Percentiles rank a stretch among this genome's conserved stretches.
Conservation (phyloP, 352 stramenopile genomes). For the Globisporangium spinosum region DNA sequence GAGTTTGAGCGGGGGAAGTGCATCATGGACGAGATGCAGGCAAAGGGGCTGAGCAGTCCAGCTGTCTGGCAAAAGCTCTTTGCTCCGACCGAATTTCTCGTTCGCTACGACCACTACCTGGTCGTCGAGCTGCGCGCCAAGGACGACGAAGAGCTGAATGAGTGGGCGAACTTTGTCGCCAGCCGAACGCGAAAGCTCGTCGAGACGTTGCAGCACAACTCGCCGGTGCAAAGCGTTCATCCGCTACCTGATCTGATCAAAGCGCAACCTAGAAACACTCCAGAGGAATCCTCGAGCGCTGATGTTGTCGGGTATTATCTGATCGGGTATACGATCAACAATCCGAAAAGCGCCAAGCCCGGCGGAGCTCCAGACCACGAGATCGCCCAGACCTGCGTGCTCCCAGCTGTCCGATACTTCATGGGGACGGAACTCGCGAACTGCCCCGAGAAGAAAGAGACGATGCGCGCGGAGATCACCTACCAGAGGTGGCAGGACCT, state of each 20-base stretch:
- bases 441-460: constrained; percentile 48
- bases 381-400: constrained; percentile 39
- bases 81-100: constrained; percentile 64
- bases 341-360: background rate
- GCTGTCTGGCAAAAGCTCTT: constrained; percentile 78
- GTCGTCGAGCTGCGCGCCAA: constrained; percentile 52
- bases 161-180: constrained; percentile 76
- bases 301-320: constrained; percentile 56
- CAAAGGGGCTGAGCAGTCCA: constrained; percentile 57
- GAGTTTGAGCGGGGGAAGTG: constrained; percentile 70
- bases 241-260: constrained; percentile 65
- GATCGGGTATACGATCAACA: constrained; percentile 53
- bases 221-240: constrained; percentile 58
- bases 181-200: constrained; percentile 84
- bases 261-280: constrained; percentile 5
- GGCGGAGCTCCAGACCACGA: constrained; percentile 24
- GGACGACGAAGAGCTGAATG: constrained; percentile 53
- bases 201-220: constrained; percentile 71
- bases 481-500: constrained; percentile 73
- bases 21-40: constrained; percentile 73
- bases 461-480: constrained; percentile 56
- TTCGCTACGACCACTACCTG: constrained; percentile 84
- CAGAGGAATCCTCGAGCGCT: background rate
- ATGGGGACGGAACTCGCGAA: constrained; percentile 66
- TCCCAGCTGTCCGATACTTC: constrained; percentile 72